These are phyloP conservation scores for Herpetospermum pedunculosum DNA, from an alignment of 306 rosid genomes.

Conservation along the genomic window DNA sequence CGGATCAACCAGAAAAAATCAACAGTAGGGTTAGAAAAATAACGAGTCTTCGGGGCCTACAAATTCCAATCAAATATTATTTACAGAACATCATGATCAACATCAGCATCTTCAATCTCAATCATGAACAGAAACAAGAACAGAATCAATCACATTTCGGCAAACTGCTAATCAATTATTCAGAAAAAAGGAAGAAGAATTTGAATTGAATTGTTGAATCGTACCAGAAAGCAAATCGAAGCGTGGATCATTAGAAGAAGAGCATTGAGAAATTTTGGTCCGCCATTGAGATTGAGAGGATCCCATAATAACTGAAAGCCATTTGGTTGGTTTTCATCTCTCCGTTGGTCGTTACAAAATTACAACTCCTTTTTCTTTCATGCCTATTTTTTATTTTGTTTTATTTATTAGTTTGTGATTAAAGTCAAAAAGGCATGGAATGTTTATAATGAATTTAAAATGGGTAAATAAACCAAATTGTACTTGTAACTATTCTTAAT, in stretches of 20 bases:
- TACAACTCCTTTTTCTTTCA: neutral
- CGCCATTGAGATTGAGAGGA: too few species aligned
- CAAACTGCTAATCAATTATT: neutral
- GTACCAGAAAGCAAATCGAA: neutral
- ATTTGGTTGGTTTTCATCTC: neutral
- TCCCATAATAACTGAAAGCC: neutral
- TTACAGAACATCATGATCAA: neutral
- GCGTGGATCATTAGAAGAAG: neutral
- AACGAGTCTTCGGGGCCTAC: neutral
- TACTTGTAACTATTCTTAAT: neutral
- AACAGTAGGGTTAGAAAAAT: constrained; percentile 23
- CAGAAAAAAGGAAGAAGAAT: neutral
- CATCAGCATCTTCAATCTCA: neutral
- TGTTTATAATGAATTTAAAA: neutral
- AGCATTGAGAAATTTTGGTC: neutral
- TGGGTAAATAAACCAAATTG: neutral
- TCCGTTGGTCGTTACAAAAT: constrained; percentile 5
- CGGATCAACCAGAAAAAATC: neutral
- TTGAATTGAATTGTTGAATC: neutral
- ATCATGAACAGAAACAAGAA: neutral
- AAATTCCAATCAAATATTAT: neutral
- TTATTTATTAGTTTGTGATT: neutral
- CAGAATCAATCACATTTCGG: neutral
- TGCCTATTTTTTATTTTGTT: too few species aligned
- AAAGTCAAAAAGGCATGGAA: neutral